Evolutionary conservation across 164 flowering plant genomes (phyloP), one percentile per base, ranked within the genome.

Genomic region (Stephania cephalantha): DNA sequence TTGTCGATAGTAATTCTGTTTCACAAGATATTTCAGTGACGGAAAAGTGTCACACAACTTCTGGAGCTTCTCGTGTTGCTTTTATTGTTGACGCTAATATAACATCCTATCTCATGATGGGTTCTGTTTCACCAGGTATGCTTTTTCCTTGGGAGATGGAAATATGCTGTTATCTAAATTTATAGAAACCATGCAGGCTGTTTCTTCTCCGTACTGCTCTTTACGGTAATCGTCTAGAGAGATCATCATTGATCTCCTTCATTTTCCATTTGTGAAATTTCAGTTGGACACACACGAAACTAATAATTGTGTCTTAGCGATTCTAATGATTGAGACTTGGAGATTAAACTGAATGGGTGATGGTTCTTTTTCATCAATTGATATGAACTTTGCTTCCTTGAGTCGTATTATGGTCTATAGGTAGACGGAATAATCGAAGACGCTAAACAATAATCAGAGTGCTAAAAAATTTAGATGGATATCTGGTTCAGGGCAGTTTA

Each of bases 51-150:
- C 80, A 81, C 42, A 73, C 84, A 64, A 71, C 79, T 77, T 81
- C 91, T 82, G 87, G 86, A 46, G 78, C 83, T 77, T 80, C 85
- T 74, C 92, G 97, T 75, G 91, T 92, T 82, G 98, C 99, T 79
- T 95, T 94, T 83, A 84, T 95, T 71, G 99, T 95, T 77, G 98
- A 93, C 89, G 99, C 99, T 77, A 93, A 92, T 84, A 95, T 94
- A 84, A 93, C 98, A 77, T 95, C 99, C 18, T 95, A 93, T 86
- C 95, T 95, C 71, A 95, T 95, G 99, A 95, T 95, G 99, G 99
- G 99, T 8, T 95, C 99, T 80, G 93, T 95, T 85, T 95, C 99
- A 83, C 99, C 98, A 86, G 99, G 99, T 95, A 70, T 78, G 79
- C 46, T 83, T 25, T 48, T 65, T 44, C 13, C 12, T 11, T 53